phyloP scores from a whole-genome alignment of 345 rosid species.

The Camelina sativa region DNA sequence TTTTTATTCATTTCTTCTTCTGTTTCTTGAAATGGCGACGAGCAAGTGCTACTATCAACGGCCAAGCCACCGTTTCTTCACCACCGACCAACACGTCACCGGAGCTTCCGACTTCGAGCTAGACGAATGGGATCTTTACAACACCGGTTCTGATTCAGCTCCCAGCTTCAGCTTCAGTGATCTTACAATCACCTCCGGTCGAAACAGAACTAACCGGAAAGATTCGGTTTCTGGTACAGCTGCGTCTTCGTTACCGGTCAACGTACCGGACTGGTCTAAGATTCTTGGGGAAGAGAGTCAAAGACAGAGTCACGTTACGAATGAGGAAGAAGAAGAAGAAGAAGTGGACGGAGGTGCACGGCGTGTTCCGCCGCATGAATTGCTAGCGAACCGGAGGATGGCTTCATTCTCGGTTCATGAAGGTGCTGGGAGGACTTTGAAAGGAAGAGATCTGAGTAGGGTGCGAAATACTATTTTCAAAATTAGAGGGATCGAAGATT shows the following conservation, averaged over 20 bases:
- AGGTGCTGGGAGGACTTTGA: constrained; percentile 93
- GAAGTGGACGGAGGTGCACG: constrained; percentile 49
- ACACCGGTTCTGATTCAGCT: constrained; percentile 50
- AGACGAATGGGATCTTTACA: constrained; percentile 81
- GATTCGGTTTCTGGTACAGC: constrained; percentile 8
- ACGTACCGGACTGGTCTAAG: constrained; percentile 97
- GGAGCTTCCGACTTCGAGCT: constrained; percentile 66
- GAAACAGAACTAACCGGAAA: constrained; percentile 26
- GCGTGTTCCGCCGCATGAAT: constrained; percentile 87
- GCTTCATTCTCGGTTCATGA: constrained; percentile 94
- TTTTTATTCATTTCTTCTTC: constrained; percentile 2
- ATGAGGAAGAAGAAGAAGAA: constrained; percentile 43
- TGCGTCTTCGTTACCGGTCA: constrained; percentile 69
- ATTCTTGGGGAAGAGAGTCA: constrained; percentile 70
- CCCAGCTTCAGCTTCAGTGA: constrained; percentile 49
- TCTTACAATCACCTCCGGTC: constrained; percentile 26
- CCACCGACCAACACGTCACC: constrained; percentile 34
- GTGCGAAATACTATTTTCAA: constrained; percentile 93
- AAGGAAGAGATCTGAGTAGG: constrained; percentile 95
- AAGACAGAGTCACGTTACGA: constrained; percentile 43
- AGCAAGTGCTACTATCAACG: constrained; percentile 66
- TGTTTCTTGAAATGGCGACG: constrained; percentile 59
- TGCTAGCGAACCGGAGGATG: constrained; percentile 78
- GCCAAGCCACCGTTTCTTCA: constrained; percentile 64
- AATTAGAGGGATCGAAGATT: constrained; percentile 90